phyloP scores from a whole-genome alignment of 306 rosid species.

The Vicia villosa region DNA sequence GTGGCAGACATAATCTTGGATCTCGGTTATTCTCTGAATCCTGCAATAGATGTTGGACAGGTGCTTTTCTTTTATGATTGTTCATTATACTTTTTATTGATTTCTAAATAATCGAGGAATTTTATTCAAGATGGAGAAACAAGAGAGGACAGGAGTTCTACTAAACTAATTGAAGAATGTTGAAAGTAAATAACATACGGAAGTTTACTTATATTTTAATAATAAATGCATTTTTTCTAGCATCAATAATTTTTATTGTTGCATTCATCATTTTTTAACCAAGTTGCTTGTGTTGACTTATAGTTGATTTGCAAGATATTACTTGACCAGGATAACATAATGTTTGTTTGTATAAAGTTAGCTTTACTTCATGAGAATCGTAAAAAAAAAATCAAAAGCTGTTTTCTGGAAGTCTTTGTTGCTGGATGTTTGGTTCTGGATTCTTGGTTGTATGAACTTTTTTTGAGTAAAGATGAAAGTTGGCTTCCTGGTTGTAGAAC shows the following conservation, averaged over 20 bases:
- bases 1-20: conserved; percentile 72
- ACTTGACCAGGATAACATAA: conserved; percentile 22
- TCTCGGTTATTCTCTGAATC: conserved; percentile 88
- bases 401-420: background rate
- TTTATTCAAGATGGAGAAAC: conserved; percentile 28
- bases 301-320: conserved; percentile 17
- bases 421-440: conserved; percentile 12
- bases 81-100: background rate
- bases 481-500: conserved; percentile 16
- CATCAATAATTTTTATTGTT: conserved; percentile 13
- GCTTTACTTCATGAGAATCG: conserved; percentile 8
- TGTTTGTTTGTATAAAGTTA: conserved; percentile 13
- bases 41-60: conserved; percentile 97
- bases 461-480: background rate
- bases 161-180: conserved; percentile 16
- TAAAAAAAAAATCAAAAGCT: background rate
- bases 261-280: conserved; percentile 1
- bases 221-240: conserved; percentile 12
- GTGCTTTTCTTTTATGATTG: conserved; percentile 34
- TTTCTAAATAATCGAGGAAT: conserved; percentile 2
- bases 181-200: conserved; percentile 1
- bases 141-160: conserved; percentile 25
- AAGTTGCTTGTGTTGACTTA: conserved; percentile 1
- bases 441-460: background rate
- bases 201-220: conserved; percentile 1